These are phyloP conservation scores for Eragrostis nindensis DNA, from an alignment of 176 grass and related monocot species.

Conservation along the genomic window DNA sequence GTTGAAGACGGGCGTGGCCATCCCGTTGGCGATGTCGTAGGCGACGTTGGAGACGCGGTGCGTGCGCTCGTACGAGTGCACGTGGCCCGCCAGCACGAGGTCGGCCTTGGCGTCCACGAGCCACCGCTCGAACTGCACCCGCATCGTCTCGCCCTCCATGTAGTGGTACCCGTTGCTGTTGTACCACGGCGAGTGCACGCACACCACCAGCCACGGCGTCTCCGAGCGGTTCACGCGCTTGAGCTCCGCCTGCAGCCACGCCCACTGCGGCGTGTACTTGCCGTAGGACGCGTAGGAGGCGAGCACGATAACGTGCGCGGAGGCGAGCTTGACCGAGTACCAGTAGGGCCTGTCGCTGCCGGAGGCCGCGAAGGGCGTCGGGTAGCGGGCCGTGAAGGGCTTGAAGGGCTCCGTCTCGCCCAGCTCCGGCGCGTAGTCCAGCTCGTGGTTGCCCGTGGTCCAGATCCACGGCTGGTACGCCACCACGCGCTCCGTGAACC, in stretches of 20 bases:
- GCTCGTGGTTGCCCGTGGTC: slow-evolving; percentile 70
- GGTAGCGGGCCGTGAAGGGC: slow-evolving; percentile 50
- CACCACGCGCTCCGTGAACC: slow-evolving; percentile 59
- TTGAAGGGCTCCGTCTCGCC: slow-evolving; percentile 69
- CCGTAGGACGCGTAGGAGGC: slow-evolving; percentile 65
- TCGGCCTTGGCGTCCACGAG: slow-evolving; percentile 75
- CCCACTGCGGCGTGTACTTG: slow-evolving; percentile 74
- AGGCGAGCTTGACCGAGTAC: slow-evolving; percentile 57
- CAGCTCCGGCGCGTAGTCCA: slow-evolving; percentile 64
- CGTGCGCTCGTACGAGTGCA: slow-evolving; percentile 67
- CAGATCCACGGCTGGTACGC: slow-evolving; percentile 86
- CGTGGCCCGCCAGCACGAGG: slow-evolving; percentile 70
- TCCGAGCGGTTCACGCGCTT: slow-evolving; percentile 49
- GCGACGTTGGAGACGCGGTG: slow-evolving; percentile 54
- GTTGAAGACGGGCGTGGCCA: slow-evolving; percentile 46
- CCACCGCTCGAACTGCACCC: slow-evolving; percentile 71
- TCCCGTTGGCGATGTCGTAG: slow-evolving; percentile 58
- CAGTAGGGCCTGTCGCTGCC: slow-evolving; percentile 46
- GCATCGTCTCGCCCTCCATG: slow-evolving; percentile 83
- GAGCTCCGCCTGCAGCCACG: slow-evolving; percentile 62
- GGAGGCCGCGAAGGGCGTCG: slow-evolving; percentile 46
- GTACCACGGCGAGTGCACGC: slow-evolving; percentile 76
- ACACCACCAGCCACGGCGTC: slow-evolving; percentile 72
- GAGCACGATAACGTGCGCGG: slow-evolving; percentile 59
- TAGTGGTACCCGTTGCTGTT: slow-evolving; percentile 72